Base-by-base conservation (phyloP, 1,284 basidiomycete species). In the Austroboletus olivaceoglutinosus region DNA sequence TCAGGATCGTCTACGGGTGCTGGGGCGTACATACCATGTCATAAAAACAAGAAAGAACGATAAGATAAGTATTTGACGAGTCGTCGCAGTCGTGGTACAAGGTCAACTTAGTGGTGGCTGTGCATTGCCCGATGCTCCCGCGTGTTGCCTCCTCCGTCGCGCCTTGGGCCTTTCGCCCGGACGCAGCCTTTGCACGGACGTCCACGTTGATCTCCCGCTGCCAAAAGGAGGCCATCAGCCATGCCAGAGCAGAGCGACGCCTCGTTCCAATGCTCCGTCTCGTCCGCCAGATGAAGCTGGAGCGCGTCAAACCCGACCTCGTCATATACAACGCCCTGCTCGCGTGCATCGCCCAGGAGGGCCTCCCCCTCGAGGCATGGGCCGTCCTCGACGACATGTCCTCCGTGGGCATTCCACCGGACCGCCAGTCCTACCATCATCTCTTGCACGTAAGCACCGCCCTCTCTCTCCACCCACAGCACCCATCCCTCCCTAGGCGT, bases 331-430 rank as follows among this genome's bases (percentile, higher is more conserved):
- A 81, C 51, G 62, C 68, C 2, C 67, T 89, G 2, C 68, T 90
- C 22, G 62, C 69, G 6, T 73, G 76, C 25, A 73, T 82, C 44
- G 73, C 76, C 0, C 56, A 65, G 15, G 65, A 73, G 27, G 70
- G 67, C 3, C 58, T 74, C 16, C 70, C 71, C 58, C 52, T 72
- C 21, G 81, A 87, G 49, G 82, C 83, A 5, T 80, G 81, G 72
- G 89, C 87, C 8, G 77, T 89, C 23, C 73, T 89, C 42, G 81
- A 86, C 27, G 90, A 93, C 58, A 90, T 91, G 78, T 49, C 74
- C 21, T 70, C 77, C 15, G 61, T 80, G 45, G 82, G 78, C 2
- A 60, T 93, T 25, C 55, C 64, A 19, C 88, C 83, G 2, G 76
- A 84, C 52, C 58, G 74, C 3, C 72, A 77, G 48, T 78, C 82